Evolutionary conservation across 805 yeast species (phyloP).

Genomic region (Ogataea thermomethanolica): DNA sequence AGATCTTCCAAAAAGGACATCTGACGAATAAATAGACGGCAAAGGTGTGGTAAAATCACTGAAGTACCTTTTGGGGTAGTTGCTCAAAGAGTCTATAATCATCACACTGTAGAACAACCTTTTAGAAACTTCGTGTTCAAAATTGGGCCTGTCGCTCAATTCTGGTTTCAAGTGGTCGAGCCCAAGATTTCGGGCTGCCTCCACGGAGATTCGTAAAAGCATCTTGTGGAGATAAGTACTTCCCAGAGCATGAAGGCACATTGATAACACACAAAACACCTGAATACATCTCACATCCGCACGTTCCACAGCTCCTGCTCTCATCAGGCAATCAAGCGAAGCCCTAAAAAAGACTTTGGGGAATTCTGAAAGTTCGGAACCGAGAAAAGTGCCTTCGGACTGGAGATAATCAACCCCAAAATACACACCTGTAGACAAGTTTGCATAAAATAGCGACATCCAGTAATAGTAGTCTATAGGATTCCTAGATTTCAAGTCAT

Average conservation of each 20-base stretch:
- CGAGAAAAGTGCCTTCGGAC: slow-evolving; percentile 9
- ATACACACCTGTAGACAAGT: slow-evolving; percentile 22
- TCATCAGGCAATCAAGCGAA: slow-evolving; percentile 21
- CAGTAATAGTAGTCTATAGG: slow-evolving; percentile 24
- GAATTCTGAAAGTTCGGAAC: slow-evolving; percentile 12
- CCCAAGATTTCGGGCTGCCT: slow-evolving; percentile 18
- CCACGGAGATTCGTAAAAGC: slow-evolving; percentile 19
- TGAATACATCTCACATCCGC: slow-evolving; percentile 27
- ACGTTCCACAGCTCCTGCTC: slow-evolving; percentile 22
- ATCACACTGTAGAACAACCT: slow-evolving; percentile 26
- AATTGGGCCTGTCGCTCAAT: slow-evolving; percentile 4
- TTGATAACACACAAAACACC: slow-evolving; percentile 23
- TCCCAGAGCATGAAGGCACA: slow-evolving; percentile 26
- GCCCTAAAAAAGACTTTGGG: slow-evolving; percentile 22
- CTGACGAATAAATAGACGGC: slow-evolving; percentile 19
- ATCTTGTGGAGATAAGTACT: slow-evolving; percentile 22
- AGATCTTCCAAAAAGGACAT: slow-evolving; percentile 11
- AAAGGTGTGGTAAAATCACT: slow-evolving; percentile 19
- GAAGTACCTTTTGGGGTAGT: slow-evolving; percentile 23
- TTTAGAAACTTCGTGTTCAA: slow-evolving; percentile 21
- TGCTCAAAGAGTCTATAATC: slow-evolving; percentile 26
- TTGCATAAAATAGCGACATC: slow-evolving; percentile 25
- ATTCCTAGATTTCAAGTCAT: slow-evolving; percentile 11
- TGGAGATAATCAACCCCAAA: slow-evolving; percentile 22
- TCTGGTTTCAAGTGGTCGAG: slow-evolving; percentile 9